A percentile compares a stretch with the other conserved stretches of the same genome.
Evolutionary conservation across 371 early-diverging fungal genomes (phyloP).

Genomic region (Syncephalastrum sp.): DNA sequence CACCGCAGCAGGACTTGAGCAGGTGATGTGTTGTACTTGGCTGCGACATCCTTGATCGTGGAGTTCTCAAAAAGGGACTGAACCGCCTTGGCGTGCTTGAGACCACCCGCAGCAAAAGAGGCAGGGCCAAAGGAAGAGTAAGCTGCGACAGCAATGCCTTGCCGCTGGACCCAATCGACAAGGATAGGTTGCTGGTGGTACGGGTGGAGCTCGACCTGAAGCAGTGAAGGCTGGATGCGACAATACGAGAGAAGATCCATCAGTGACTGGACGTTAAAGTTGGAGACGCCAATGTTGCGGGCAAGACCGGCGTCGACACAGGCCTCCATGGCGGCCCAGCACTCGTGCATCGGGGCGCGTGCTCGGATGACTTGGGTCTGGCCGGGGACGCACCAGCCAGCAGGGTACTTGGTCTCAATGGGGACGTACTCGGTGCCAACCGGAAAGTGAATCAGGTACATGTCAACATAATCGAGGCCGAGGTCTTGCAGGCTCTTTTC

Average conservation of each 20-base stretch:
- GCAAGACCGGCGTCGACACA: slow-evolving; percentile 18
- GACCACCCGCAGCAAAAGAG: slow-evolving; percentile 44
- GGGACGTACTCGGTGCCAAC: too few species aligned
- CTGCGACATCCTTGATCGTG: slow-evolving; percentile 33
- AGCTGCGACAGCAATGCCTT: slow-evolving; percentile 53
- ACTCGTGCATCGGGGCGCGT: slow-evolving; percentile 15
- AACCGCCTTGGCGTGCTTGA: slow-evolving; percentile 16
- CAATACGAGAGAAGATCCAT: slow-evolving; percentile 30
- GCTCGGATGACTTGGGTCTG: slow-evolving; percentile 8
- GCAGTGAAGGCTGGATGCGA: slow-evolving; percentile 19
- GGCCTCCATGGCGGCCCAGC: slow-evolving; percentile 20
- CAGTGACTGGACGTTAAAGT: slow-evolving; percentile 35
- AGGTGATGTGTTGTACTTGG: slow-evolving; percentile 26
- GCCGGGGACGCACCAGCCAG: slow-evolving; percentile 17
- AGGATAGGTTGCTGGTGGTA: slow-evolving; percentile 49
- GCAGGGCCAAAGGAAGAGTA: slow-evolving; percentile 62
- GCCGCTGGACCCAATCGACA: slow-evolving; percentile 21
- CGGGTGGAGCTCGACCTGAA: slow-evolving; percentile 57
- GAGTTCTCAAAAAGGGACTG: slow-evolving; percentile 29
- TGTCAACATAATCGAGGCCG: slow-evolving; percentile 45
- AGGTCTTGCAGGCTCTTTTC: slow-evolving; percentile 44
- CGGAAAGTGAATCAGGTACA: not conserved
- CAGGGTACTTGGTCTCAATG: too few species aligned
- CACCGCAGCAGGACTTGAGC: slow-evolving; percentile 54
- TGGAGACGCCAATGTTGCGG: slow-evolving; percentile 58